Conservation (phyloP, 2,329 filamentous ascomycete genomes). For the Aulographum hederae region DNA sequence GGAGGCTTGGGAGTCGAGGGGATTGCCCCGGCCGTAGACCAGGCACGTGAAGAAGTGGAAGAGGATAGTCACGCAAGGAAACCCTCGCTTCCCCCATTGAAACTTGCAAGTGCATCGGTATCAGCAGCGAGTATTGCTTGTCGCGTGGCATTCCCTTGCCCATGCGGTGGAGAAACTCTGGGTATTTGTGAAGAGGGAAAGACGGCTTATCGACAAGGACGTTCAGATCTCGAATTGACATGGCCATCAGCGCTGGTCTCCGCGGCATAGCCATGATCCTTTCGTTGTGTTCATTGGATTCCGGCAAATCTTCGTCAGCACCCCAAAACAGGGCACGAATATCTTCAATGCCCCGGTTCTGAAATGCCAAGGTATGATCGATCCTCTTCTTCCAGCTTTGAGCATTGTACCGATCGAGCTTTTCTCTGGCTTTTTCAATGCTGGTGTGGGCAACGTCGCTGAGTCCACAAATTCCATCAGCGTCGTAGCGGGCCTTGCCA, state of each 20-base stretch:
- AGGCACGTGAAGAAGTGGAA: constrained; percentile 82
- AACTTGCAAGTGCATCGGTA: constrained; percentile 79
- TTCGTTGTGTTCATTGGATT: constrained; percentile 68
- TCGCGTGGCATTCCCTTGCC: constrained; percentile 94
- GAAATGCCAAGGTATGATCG: constrained; percentile 51
- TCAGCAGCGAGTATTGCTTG: constrained; percentile 74
- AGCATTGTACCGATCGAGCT: constrained; percentile 63
- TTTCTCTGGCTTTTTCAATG: constrained; percentile 56
- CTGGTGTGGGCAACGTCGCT: constrained; percentile 55
- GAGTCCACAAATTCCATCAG: constrained; percentile 55
- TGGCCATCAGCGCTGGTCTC: constrained; percentile 65
- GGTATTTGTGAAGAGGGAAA: constrained; percentile 66
- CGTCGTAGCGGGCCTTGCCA: constrained; percentile 50
- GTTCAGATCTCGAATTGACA: constrained; percentile 68
- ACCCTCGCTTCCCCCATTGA: constrained; percentile 80
- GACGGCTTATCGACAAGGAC: constrained; percentile 81
- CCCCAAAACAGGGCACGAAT: constrained; percentile 69
- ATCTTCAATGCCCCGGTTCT: constrained; percentile 59
- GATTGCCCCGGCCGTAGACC: constrained; percentile 65
- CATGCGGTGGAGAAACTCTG: constrained; percentile 68
- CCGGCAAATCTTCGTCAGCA: constrained; percentile 51
- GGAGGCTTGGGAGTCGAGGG: constrained; percentile 60
- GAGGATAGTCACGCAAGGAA: constrained; percentile 80
- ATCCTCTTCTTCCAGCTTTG: constrained; percentile 88
- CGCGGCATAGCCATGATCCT: constrained; percentile 71